Conservation (phyloP, 192 early-diverging fungal species). For the Gryganskiella cystojenkinii region DNA sequence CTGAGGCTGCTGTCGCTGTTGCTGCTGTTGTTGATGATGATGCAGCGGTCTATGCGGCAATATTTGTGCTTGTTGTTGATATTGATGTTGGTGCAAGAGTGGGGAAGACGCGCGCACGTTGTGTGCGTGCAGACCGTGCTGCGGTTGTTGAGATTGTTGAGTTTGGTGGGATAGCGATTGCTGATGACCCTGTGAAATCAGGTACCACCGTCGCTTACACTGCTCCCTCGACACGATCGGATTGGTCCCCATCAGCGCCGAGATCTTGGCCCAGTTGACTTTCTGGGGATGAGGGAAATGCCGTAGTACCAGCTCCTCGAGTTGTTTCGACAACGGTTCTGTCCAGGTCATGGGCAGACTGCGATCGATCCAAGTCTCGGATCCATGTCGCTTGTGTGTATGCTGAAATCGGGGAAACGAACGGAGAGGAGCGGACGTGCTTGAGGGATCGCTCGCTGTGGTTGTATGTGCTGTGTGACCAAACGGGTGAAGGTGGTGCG, state of each 20-base stretch:
- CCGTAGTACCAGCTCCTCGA: conserved; percentile 23
- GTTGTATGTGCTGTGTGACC: background rate
- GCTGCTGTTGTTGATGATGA: too few relatives aligned
- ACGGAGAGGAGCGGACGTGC: too few relatives aligned
- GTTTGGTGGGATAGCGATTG: too few relatives aligned
- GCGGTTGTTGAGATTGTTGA: too few relatives aligned
- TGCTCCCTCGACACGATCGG: conserved; percentile 30
- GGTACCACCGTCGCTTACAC: conserved; percentile 42
- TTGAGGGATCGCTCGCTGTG: too few relatives aligned
- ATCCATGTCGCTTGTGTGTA: background rate
- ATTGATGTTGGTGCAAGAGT: too few relatives aligned
- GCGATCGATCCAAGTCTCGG: background rate
- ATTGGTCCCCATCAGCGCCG: conserved; percentile 21
- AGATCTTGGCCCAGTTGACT: conserved; percentile 31
- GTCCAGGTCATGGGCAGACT: conserved; percentile 45
- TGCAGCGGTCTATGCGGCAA: too few relatives aligned
- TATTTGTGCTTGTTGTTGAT: too few relatives aligned
- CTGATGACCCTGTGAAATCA: conserved; percentile 23
- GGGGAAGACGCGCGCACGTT: too few relatives aligned
- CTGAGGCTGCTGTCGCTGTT: too few relatives aligned
- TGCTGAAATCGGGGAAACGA: background rate
- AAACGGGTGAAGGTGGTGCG: too few relatives aligned
- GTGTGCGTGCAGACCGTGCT: too few relatives aligned
- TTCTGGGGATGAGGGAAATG: conserved; percentile 25
- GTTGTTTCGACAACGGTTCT: conserved; percentile 24